Evolutionary conservation across 345 rosid genomes (phyloP).

Genomic region (Laguncularia racemosa): DNA sequence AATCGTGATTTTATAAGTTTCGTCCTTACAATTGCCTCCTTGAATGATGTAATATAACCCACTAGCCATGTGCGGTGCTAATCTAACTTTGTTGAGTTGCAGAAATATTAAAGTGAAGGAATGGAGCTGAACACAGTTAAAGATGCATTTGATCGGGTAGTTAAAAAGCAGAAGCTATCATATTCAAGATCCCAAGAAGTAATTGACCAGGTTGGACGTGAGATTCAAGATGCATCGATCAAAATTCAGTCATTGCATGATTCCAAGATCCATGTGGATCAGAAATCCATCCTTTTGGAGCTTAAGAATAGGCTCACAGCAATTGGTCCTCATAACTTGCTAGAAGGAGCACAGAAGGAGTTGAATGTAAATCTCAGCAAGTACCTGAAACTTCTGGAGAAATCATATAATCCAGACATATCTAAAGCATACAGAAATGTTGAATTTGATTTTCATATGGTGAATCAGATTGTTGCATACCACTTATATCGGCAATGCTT

Average conservation of each 20-base stretch:
- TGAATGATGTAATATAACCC: too few relatives aligned
- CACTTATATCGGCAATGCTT: constrained; percentile 63
- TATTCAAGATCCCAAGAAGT: constrained; percentile 24
- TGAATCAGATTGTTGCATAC: constrained; percentile 54
- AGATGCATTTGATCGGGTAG: constrained; percentile 52
- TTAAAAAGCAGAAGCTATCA: constrained; percentile 55
- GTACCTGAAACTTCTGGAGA: constrained; percentile 51
- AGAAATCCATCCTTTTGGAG: constrained; percentile 34
- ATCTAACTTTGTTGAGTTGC: constrained; percentile 9
- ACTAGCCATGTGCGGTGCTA: too few relatives aligned
- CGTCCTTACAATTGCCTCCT: too few relatives aligned
- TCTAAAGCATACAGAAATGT: constrained; percentile 50
- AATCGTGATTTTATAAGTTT: too few relatives aligned
- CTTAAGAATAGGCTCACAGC: constrained; percentile 41
- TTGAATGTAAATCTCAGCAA: constrained; percentile 29
- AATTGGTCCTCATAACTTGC: constrained; percentile 29
- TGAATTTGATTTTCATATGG: constrained; percentile 43
- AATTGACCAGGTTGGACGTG: constrained; percentile 14
- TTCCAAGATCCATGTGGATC: constrained; percentile 18
- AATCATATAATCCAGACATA: constrained; percentile 41
- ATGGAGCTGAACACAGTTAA: constrained; percentile 36
- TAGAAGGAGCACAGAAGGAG: constrained; percentile 58
- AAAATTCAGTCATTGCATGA: constrained; percentile 25
- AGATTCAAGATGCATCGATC: constrained; percentile 37
- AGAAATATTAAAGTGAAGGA: constrained; percentile 15